These are phyloP conservation scores for Cyberlindnera amylophila DNA, from an alignment of 805 yeast species.

Conservation along the genomic window DNA sequence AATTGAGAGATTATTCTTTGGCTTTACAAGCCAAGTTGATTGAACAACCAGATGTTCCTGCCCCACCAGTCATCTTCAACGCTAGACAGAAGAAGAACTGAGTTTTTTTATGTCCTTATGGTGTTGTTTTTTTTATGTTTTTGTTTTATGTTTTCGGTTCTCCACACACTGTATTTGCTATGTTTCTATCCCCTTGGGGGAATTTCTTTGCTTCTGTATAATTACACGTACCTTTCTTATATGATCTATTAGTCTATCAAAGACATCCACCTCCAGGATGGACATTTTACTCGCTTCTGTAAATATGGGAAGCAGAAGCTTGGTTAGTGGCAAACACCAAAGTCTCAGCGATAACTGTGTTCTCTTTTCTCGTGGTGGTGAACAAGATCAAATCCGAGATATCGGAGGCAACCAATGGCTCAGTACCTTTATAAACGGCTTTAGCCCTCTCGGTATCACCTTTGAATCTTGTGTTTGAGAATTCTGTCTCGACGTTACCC, in stretches of 20 bases:
- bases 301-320: conserved; percentile 55
- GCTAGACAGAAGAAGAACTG: not conserved
- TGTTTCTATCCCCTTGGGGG: no score
- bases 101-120: not conserved
- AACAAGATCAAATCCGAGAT: conserved; percentile 35
- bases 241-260: no score
- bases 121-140: no score
- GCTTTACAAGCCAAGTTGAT: conserved; percentile 66
- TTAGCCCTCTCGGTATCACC: conserved; percentile 55
- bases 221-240: no score
- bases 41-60: conserved; percentile 42
- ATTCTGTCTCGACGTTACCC: conserved; percentile 68
- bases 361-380: conserved; percentile 52
- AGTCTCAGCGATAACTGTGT: conserved; percentile 67
- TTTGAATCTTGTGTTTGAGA: conserved; percentile 54
- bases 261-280: no score
- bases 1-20: conserved; percentile 67
- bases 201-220: no score
- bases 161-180: no score
- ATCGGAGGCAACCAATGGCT: conserved; percentile 56
- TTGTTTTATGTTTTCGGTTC: no score
- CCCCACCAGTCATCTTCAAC: not conserved
- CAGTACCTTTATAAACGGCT: conserved; percentile 51
- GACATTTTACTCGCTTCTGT: no score
- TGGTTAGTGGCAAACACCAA: conserved; percentile 84